phyloP scores from a whole-genome alignment of 2,329 filamentous ascomycete genomes.

The Fusarium scirpi region DNA sequence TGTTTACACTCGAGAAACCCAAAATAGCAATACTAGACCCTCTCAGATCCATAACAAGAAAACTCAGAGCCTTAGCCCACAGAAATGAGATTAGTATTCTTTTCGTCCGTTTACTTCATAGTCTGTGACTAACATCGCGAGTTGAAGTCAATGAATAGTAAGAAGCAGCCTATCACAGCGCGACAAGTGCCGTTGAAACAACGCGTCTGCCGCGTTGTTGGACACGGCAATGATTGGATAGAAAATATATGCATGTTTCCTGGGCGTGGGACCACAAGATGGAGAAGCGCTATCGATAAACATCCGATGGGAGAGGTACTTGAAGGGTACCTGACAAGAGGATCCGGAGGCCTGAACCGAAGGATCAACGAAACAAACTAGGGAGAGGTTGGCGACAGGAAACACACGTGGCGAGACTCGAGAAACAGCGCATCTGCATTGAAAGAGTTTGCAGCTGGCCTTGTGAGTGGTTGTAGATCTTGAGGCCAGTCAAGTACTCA shows the following conservation, averaged over 20 bases:
- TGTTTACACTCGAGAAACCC: constrained; percentile 5
- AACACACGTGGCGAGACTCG: constrained; percentile 5
- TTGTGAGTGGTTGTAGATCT: constrained; percentile 39
- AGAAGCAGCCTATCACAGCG: constrained; percentile 33
- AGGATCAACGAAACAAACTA: constrained; percentile 11
- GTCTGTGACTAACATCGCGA: constrained; percentile 10
- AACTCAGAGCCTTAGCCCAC: neutral
- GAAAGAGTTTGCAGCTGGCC: constrained; percentile 33
- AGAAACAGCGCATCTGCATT: constrained; percentile 9
- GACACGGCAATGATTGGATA: constrained; percentile 40
- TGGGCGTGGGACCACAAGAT: constrained; percentile 32
- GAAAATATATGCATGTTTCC: constrained; percentile 38
- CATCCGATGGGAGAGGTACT: constrained; percentile 30
- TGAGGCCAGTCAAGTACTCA: constrained; percentile 36
- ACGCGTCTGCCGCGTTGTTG: constrained; percentile 45
- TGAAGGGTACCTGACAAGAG: constrained; percentile 16
- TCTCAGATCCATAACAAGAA: constrained; percentile 23
- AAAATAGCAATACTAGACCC: constrained; percentile 5
- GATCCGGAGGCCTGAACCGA: constrained; percentile 26
- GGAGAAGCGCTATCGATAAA: constrained; percentile 49
- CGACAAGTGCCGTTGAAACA: constrained; percentile 32
- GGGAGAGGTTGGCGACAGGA: neutral
- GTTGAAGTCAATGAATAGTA: constrained; percentile 11
- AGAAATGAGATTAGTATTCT: constrained; percentile 15
- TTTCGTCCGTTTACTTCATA: neutral